Percentiles rank a stretch among this genome's conserved stretches.
Conservation (phyloP, 108 stramenopile species). For the Fragilariopsis cylindrus region DNA sequence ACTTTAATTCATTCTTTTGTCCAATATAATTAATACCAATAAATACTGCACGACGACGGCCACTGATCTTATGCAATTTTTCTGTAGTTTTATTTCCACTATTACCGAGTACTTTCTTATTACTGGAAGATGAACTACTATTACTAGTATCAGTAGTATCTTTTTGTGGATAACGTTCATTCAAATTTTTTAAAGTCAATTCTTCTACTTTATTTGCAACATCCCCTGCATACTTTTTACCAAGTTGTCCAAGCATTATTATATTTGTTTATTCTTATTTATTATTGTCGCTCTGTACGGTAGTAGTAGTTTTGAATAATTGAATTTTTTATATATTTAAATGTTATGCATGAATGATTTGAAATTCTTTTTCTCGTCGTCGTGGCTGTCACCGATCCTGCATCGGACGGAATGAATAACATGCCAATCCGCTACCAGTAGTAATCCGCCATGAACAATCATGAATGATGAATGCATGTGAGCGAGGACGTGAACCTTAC, state of each 20-base stretch:
- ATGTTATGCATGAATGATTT: too few relatives aligned
- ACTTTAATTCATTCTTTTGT: slow-evolving; percentile 74
- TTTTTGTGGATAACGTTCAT: background rate
- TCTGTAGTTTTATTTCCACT: slow-evolving; percentile 11
- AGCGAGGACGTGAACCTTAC: too few relatives aligned
- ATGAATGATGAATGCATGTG: too few relatives aligned
- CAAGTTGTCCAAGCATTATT: slow-evolving; percentile 14
- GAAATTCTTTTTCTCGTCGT: too few relatives aligned
- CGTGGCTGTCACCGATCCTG: too few relatives aligned
- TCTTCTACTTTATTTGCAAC: slow-evolving; percentile 16
- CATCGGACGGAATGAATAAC: too few relatives aligned
- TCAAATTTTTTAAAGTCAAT: background rate
- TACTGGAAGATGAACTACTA: too few relatives aligned
- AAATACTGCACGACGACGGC: slow-evolving; percentile 57
- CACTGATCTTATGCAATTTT: slow-evolving; percentile 26
- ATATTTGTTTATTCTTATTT: background rate
- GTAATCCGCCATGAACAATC: too few relatives aligned
- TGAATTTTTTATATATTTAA: too few relatives aligned
- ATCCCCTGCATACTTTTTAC: slow-evolving; percentile 1
- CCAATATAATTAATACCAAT: slow-evolving; percentile 87
- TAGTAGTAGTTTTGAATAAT: too few relatives aligned
- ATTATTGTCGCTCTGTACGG: background rate
- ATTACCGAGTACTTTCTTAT: background rate
- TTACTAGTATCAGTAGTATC: too few relatives aligned
- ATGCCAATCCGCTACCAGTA: too few relatives aligned